Base-by-base conservation (phyloP, 331 rosid genomes). In the Rhamnella rubrinervis region DNA sequence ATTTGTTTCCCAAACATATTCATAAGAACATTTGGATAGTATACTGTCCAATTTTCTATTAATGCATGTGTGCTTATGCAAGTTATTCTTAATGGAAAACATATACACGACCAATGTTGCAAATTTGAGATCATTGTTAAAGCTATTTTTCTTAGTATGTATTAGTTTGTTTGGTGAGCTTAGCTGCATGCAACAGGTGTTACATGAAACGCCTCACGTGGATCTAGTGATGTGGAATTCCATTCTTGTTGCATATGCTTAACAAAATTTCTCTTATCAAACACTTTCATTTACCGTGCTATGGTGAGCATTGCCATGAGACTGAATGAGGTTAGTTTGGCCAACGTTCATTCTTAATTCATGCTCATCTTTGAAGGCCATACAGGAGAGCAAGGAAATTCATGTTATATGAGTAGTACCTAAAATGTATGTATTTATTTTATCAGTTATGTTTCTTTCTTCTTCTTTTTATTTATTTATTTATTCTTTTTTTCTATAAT, bases 41-140 rank as follows among this genome's bases (percentile, higher is more conserved):
- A 0, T 31, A 57, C 74, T 28, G 46, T 69, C 25, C 47, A 56
- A 44, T 69, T 69, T 69, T 65, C 44, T 18, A 18, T 44, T 9
- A 69, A 69, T 65, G 65, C 66, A 0, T 69, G 56, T 35, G 55
- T 40, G 55, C 65, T 58, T 44, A 18, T 69, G 44, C 26, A 46
- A 57, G 46, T 28, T 14, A 41, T 23, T 44, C 44, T 58, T 41
- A 46, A 58, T 9, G 74, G 58, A 31, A 58, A 58, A 13, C 74
- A 58, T 56, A 21, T 69, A 6, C 49, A 69, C 11, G 47, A 1
- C 47, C 74, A 69, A 25, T 6, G 39, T 21, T 41, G 44, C 41
- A 69, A n/a, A 26, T 28, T 69, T 41, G 58, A 69, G 74, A n/a
- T 69, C 31, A 69, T 26, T 40, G 41, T 69, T 69, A 66, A 58